Evolutionary conservation across 1,139 yeast genomes (phyloP).

Genomic region (Eremothecium cymbalariae): DNA sequence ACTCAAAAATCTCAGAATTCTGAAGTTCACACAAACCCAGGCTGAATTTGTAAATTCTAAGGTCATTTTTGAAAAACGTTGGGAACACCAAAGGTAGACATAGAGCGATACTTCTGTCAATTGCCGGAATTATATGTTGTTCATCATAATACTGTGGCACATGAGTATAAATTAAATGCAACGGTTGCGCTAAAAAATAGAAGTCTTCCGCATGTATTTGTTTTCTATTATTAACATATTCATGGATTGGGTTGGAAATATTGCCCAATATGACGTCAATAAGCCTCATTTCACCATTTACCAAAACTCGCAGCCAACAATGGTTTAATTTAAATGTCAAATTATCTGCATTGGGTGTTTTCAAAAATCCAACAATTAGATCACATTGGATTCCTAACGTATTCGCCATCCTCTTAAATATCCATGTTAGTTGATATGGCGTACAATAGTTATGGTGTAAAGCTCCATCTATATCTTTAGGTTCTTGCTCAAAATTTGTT

Average conservation of each 20-base stretch:
- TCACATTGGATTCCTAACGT: conserved; percentile 67
- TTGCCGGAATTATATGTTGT: conserved; percentile 80
- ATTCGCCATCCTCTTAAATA: conserved; percentile 66
- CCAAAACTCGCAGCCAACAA: conserved; percentile 75
- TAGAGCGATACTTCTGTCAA: conserved; percentile 69
- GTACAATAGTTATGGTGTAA: conserved; percentile 44
- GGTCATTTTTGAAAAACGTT: conserved; percentile 54
- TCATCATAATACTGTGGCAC: conserved; percentile 70
- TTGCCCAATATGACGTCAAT: conserved; percentile 64
- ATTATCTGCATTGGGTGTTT: conserved; percentile 55
- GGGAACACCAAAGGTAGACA: conserved; percentile 82
- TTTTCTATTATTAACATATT: conserved; percentile 31
- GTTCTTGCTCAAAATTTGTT: conserved; percentile 29
- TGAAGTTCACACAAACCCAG: conserved; percentile 66
- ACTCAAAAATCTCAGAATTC: conserved; percentile 72
- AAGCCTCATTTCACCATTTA: conserved; percentile 72
- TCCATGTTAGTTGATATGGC: conserved; percentile 66
- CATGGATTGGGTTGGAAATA: conserved; percentile 42
- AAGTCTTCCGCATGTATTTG: conserved; percentile 37
- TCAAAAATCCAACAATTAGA: conserved; percentile 73
- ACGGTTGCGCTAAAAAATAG: conserved; percentile 73
- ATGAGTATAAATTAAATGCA: conserved; percentile 71
- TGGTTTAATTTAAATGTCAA: conserved; percentile 59
- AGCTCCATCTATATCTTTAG: conserved; percentile 26
- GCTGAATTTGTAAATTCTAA: conserved; percentile 60